Base-by-base conservation (phyloP, 768 basidiomycete genomes). In the Pleurotus salmoneostramineus region DNA sequence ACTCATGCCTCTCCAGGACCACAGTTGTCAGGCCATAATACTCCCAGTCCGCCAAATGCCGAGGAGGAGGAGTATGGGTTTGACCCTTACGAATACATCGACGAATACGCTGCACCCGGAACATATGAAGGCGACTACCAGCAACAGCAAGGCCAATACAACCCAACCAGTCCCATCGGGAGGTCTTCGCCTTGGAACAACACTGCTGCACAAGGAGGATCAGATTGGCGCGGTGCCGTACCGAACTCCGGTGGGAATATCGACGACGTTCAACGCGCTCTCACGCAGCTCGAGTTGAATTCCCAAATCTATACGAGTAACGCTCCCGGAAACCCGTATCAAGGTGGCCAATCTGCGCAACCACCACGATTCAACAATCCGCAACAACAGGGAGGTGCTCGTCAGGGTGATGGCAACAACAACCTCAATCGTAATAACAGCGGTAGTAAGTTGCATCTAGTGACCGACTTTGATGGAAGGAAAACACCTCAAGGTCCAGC, bases 261-360 rank as follows among this genome's bases (percentile, higher is more conserved):
- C 58, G 91, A 93, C 61, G 91, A 93, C 56, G 85, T 93, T 12
- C 82, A 88, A 62, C 83, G 85, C 43, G 91, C 88, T 14, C 74
- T 93, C 27, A 85, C 87, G 12, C 72, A 81, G 35, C 75, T 93
- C 56, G 90, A 92, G 63, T 72, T 93, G 33, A 71, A 76, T 4
- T 75, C 74, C 59, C 68, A 70, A 67, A 71, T 61, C 58, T 69
- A 61, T 58, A 36, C 33, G 8, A 74, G 62, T 35, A 65, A 57
- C 56, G 59, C 49, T 17, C 50, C 64, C 36, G 59, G 75, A 21
- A 37, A 5, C 64, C 65, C 49, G 59, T 80, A 78, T 60, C 70
- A 67, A 49, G 64, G 65, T 43, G 78, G 82, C 33, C 87, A 86
- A 61, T 79, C 81, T 55, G 72, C 68, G 7, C 84, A 86, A 64